These are phyloP conservation scores for Zea mays DNA, from an alignment of 176 grass and related monocot species.

Conservation along the genomic window Zm-B73-REFERENCE-NAM-5.0 NC_050096.1:247475501-247476000, in stretches of 20 bases:
- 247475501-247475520: not conserved
- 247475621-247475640: not conserved
- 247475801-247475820: not conserved
- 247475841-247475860: not conserved
- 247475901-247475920: constrained; percentile 3
- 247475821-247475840: not conserved
- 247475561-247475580: constrained; percentile 5
- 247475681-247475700: constrained; percentile 1
- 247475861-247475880: not conserved
- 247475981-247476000: constrained; percentile 1
- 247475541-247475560: not conserved
- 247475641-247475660: not conserved
- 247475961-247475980: not conserved
- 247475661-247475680: not conserved
- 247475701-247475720: not conserved
- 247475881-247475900: not conserved
- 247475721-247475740: constrained; percentile 13
- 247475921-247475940: not conserved
- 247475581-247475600: not conserved
- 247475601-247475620: constrained; percentile 5
- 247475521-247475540: constrained; percentile 3
- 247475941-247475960: not conserved
- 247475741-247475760: constrained; percentile 21
- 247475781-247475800: not conserved
- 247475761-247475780: not conserved